Evolutionary conservation across 129 eudicot genomes (phyloP), one percentile per base, ranked within the genome.

Genomic region (Silybum marianum): DNA sequence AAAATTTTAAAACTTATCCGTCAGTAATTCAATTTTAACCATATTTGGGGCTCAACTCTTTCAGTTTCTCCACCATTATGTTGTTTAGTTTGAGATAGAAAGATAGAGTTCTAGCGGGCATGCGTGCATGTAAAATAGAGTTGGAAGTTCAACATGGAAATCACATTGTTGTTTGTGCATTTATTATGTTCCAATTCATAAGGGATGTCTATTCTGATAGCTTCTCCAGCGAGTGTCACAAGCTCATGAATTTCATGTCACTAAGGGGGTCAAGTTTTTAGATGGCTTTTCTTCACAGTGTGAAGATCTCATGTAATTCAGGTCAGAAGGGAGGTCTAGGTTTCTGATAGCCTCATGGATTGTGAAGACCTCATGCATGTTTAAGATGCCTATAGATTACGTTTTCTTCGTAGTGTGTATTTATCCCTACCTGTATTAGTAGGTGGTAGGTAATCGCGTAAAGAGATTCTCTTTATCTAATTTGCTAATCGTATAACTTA

Each of bases 31-130:
- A 32, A 32, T 32, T 32, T 32, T 32, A 32, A 32, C 36, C 36
- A 62, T 58, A 62, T 76, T 18, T 62, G 67, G 80, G 80, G 72
- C 13, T 76, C 58, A 69, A 5, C 39, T 69, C 42, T 28, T 67
- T 67, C 34, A 25, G 38, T 67, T 67, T 23, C 18, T 67, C 32
- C 72, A 67, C 72, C 72, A 25, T 67, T 67, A 76, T 38, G 58
- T 80, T 30, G 65, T 18, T 58, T 58, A 58, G 65, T n/a, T 58
- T 42, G 51, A 42, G 51, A 42, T 42, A 42, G 16, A 42, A 42
- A 42, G 51, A 42, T 9, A 32, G 36, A 32, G 6, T 42, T 42
- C 12, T 3, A 14, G 21, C 0, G 62, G 62, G 30, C 0, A 28
- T 28, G 30, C 30, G 19, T 51, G 19, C 16, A 19, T 51, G 19